Conservation (phyloP, 306 rosid genomes). For the Rubus idaeus region DNA sequence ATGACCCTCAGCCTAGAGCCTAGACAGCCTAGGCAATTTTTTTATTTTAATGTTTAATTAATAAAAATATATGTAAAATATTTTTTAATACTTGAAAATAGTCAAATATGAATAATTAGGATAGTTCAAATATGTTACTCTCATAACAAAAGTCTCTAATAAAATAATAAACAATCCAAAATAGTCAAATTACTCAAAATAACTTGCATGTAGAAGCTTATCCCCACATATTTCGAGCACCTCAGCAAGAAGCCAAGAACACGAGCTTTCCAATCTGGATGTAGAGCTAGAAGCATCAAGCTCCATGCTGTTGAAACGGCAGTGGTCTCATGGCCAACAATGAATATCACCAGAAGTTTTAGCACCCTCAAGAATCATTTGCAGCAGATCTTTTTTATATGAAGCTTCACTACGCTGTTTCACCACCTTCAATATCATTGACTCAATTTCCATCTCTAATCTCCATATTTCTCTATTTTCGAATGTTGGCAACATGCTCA, state of each 20-base stretch:
- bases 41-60: too few relatives aligned
- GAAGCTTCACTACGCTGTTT: conserved; percentile 35
- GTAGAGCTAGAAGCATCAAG: conserved; percentile 32
- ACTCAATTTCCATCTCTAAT: conserved; percentile 53
- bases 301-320: conserved; percentile 29
- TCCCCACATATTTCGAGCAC: conserved; percentile 18
- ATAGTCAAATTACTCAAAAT: too few relatives aligned
- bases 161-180: too few relatives aligned
- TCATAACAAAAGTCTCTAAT: too few relatives aligned
- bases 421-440: conserved; percentile 46
- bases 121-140: too few relatives aligned
- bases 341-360: conserved; percentile 26
- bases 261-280: conserved; percentile 39
- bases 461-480: conserved; percentile 56
- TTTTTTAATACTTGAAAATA: too few relatives aligned
- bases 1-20: too few relatives aligned
- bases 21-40: too few relatives aligned
- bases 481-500: conserved; percentile 43
- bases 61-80: too few relatives aligned
- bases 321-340: conserved; percentile 38
- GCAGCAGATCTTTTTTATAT: conserved; percentile 59
- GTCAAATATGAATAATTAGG: too few relatives aligned
- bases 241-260: conserved; percentile 28
- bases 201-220: conserved; percentile 12
- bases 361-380: conserved; percentile 69